Conservation (phyloP, 306 rosid genomes). For the Cyclanthera cordifolia region DNA sequence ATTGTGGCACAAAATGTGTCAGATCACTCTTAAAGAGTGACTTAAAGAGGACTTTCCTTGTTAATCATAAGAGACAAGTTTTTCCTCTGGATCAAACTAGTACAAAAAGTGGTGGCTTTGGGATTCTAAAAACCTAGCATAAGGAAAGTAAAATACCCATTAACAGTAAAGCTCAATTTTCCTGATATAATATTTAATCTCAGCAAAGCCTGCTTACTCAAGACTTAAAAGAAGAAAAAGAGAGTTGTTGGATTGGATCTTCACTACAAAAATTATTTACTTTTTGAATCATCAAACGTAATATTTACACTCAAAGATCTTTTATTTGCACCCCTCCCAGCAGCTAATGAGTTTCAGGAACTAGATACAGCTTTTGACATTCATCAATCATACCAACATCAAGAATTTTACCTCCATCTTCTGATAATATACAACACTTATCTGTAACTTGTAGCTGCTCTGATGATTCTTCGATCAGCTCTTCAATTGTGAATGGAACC, state of each 20-base stretch:
- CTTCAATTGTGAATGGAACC: constrained; percentile 58
- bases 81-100: not conserved
- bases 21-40: too few species aligned
- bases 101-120: not conserved
- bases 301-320: too few species aligned
- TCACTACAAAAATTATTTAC: not conserved
- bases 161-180: not conserved
- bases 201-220: too few species aligned
- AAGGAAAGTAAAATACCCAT: not conserved
- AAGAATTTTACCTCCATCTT: constrained; percentile 77
- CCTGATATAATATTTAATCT: too few species aligned
- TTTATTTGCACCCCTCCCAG: not conserved
- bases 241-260: not conserved
- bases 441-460: constrained; percentile 33
- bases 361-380: constrained; percentile 63
- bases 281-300: too few species aligned
- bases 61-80: too few species aligned
- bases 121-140: not conserved
- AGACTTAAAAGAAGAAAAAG: too few species aligned
- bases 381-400: constrained; percentile 59
- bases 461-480: constrained; percentile 43
- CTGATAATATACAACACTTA: constrained; percentile 45
- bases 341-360: constrained; percentile 28
- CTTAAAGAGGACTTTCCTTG: too few species aligned
- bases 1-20: too few species aligned